Percentiles rank a stretch among this genome's conserved stretches.
These are phyloP conservation scores for Chrysoporthe austroafricana DNA, from an alignment of 2,329 filamentous ascomycete genomes.

Conservation along the genomic window DNA sequence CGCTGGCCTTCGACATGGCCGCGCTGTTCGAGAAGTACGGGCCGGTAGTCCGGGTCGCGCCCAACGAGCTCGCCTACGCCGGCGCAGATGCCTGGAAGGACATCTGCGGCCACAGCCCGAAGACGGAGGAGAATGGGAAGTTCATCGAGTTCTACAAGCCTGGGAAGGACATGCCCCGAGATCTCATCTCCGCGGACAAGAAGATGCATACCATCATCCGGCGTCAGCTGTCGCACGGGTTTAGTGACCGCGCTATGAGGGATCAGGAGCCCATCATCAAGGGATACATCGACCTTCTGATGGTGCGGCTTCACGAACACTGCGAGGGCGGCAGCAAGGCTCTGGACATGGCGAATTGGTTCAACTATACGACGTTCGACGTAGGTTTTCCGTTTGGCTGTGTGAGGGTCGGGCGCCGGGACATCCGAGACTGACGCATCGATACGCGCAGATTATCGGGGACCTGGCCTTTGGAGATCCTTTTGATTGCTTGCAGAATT, in stretches of 20 bases:
- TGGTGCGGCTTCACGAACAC: slow-evolving; percentile 22
- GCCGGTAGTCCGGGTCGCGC: slow-evolving; percentile 46
- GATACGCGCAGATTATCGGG: slow-evolving; percentile 8
- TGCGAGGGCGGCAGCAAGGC: slow-evolving; percentile 20
- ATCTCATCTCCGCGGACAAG: slow-evolving; percentile 21
- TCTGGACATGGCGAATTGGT: slow-evolving; percentile 33
- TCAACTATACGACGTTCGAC: slow-evolving; percentile 37
- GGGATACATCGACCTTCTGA: slow-evolving; percentile 28
- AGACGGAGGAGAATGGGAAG: slow-evolving; percentile 29
- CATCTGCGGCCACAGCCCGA: slow-evolving; percentile 35
- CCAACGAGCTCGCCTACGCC: slow-evolving; percentile 46
- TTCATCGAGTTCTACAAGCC: slow-evolving; percentile 21
- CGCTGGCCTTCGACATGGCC: slow-evolving; percentile 59
- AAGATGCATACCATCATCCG: slow-evolving; percentile 29
- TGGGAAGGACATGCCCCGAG: slow-evolving; percentile 27
- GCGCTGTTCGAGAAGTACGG: slow-evolving; percentile 43
- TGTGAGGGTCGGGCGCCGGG: background rate
- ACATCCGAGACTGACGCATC: background rate
- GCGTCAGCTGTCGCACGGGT: slow-evolving; percentile 30
- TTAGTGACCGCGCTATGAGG: slow-evolving; percentile 30
- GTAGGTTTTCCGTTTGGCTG: background rate
- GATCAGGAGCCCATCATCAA: slow-evolving; percentile 29
- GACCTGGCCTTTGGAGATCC: slow-evolving; percentile 19
- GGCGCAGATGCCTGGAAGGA: slow-evolving; percentile 40
- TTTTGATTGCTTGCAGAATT: slow-evolving; percentile 10